Percentiles rank a stretch among this genome's conserved stretches.
These are phyloP conservation scores for Lactarius trivialis DNA, from an alignment of 768 basidiomycete genomes.

Conservation along the genomic window DNA sequence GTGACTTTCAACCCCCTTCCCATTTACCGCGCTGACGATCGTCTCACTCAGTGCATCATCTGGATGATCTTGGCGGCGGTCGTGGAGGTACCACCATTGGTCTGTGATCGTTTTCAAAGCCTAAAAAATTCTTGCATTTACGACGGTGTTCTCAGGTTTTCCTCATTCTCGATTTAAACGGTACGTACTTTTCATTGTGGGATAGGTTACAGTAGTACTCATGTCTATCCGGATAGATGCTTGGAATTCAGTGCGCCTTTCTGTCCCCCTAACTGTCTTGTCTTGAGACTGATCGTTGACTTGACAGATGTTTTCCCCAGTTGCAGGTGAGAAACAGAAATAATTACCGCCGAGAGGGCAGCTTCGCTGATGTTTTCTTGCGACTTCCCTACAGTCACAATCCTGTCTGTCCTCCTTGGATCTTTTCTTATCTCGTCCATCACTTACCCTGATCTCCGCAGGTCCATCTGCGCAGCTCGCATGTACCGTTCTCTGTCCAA, in stretches of 20 bases:
- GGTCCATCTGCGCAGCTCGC: conserved; percentile 10
- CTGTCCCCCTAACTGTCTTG: not conserved
- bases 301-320: not conserved
- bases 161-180: conserved; percentile 1
- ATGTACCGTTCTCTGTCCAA: conserved; percentile 8
- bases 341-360: no score
- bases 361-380: not conserved
- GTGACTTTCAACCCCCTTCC: not conserved
- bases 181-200: not conserved
- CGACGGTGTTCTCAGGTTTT: not conserved
- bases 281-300: not conserved
- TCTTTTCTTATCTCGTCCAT: no score
- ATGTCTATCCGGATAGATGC: not conserved
- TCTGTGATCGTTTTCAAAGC: not conserved
- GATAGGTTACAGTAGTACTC: not conserved
- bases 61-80: not conserved
- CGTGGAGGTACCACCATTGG: not conserved
- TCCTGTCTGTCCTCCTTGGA: not conserved
- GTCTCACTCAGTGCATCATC: not conserved
- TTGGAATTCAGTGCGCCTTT: conserved; percentile 3
- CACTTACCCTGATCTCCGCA: not conserved
- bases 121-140: not conserved
- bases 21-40: not conserved
- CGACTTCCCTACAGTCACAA: not conserved
- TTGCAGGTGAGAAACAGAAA: not conserved